Base-by-base conservation (phyloP, 1,139 yeast species). In the Chernovozyma sophiae-reginae region DNA sequence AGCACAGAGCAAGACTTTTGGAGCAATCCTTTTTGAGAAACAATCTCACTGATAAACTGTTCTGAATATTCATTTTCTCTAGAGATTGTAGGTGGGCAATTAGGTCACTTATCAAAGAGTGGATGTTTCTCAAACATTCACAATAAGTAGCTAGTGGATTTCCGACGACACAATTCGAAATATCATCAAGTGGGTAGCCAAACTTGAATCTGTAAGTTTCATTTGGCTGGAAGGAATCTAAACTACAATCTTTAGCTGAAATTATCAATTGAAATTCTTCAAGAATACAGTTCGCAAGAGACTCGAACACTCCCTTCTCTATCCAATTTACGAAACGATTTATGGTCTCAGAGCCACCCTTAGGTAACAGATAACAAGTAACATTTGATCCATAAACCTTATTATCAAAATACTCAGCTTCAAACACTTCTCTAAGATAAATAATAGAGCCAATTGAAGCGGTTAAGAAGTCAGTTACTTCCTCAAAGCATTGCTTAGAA, bases 271-370 rank as follows among this genome's bases (percentile, higher is more conserved):
- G 67, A 13, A 79, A 44, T 0, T 74, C 72, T 39, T 62, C 58
- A 25, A 79, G 49, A 39, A 62, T 68, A 18, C 66, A 60, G 24
- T 52, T 45, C 23, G 58, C 60, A 11, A 78, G 53, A 1, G 77
- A 20, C 23, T 20, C 23, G 23, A 20, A 7, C 67, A 30, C 68
- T 72, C 81, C 78, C 23, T 55, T 53, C 32, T 77, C 79, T 22
- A 79, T 49, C 79, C 81, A 77, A 12, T 26, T 16, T 8, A 26
- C 11, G 12, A 26, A 58, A 12, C 47, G 40, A 48, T 75, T 79
- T 4, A 66, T 75, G 36, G 68, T 71, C 10, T 48, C 49, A 1
- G 72, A 62, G 26, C 55, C 58, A 0, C 79, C 79, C 32, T 60
- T 59, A 3, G 59, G 56, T 29, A 77, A 51, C 8, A 68, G 17